Conservation (phyloP, 2,329 filamentous ascomycete species). For the Talaromyces sp. region DNA sequence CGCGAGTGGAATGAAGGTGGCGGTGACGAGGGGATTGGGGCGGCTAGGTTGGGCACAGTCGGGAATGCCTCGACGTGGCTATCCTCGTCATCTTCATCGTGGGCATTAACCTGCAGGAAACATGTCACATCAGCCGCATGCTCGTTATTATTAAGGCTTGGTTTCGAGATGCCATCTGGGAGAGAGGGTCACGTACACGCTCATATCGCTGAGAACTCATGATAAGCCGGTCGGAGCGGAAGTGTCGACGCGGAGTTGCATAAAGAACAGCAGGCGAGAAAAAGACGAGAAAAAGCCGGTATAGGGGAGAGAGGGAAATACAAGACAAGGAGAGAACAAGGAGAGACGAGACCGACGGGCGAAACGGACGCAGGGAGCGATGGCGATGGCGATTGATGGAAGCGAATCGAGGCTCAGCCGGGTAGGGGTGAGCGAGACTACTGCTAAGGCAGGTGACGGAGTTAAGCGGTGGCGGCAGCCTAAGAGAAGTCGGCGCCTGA, state of each 20-base stretch:
- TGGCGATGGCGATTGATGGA: slow-evolving; percentile 11
- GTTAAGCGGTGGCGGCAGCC: slow-evolving; percentile 1
- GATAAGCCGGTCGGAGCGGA: slow-evolving; percentile 36
- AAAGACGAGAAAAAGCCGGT: slow-evolving; percentile 4
- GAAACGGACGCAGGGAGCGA: neutral
- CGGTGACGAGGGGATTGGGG: slow-evolving; percentile 35
- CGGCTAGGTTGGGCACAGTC: slow-evolving; percentile 21
- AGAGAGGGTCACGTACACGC: slow-evolving; percentile 41
- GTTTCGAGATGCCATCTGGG: neutral
- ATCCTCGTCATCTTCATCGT: slow-evolving; percentile 36
- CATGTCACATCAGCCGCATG: neutral
- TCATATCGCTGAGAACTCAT: slow-evolving; percentile 47
- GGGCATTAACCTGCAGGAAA: slow-evolving; percentile 35
- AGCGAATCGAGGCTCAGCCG: neutral
- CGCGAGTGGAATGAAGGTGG: slow-evolving; percentile 83
- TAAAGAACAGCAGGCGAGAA: slow-evolving; percentile 6
- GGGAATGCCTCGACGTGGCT: slow-evolving; percentile 24
- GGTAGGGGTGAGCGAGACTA: neutral
- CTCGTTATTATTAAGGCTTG: neutral
- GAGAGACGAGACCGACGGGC: slow-evolving; percentile 6
- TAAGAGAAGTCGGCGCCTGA: slow-evolving; percentile 4
- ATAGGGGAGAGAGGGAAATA: neutral
- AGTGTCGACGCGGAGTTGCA: slow-evolving; percentile 1
- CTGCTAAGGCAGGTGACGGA: neutral
- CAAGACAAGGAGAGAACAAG: slow-evolving; percentile 6